A percentile compares a stretch with the other conserved stretches of the same genome.
phyloP scores from a whole-genome alignment of 306 rosid genomes.

The Prunus fruticosa region DNA sequence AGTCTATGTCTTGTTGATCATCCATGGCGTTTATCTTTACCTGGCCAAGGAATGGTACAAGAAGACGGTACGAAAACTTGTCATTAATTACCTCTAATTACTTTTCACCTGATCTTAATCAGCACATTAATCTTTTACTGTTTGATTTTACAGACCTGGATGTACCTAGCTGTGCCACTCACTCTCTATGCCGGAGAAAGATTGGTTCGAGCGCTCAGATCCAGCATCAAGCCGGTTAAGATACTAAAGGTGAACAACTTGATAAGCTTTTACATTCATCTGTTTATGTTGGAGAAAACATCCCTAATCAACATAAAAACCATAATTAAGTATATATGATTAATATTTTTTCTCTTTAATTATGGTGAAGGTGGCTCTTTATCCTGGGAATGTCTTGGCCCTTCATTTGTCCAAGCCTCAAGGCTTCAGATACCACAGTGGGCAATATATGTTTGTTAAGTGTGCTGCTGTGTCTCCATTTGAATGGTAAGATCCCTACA shows the following conservation, averaged over 20 bases:
- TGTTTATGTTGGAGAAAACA: not conserved
- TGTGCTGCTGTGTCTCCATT: conserved; percentile 25
- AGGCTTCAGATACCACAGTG: conserved; percentile 54
- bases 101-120: not conserved
- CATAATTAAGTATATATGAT: not conserved
- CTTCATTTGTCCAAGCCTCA: conserved; percentile 67
- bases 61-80: conserved; percentile 53
- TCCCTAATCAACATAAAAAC: not conserved
- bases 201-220: conserved; percentile 4
- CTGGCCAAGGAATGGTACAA: conserved; percentile 52
- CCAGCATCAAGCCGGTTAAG: conserved; percentile 14
- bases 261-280: not conserved
- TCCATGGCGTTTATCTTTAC: conserved; percentile 59
- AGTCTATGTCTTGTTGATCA: conserved; percentile 51
- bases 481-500: conserved; percentile 15
- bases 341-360: not conserved
- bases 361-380: conserved; percentile 52
- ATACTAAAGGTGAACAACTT: conserved; percentile 4
- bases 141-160: conserved; percentile 10
- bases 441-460: conserved; percentile 48
- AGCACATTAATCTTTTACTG: not conserved
- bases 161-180: conserved; percentile 19
- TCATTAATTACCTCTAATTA: not conserved
- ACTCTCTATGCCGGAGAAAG: conserved; percentile 17
- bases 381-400: conserved; percentile 62